Base-by-base conservation (phyloP, 2,329 filamentous ascomycete species). In the Dendryphion nanum region DNA sequence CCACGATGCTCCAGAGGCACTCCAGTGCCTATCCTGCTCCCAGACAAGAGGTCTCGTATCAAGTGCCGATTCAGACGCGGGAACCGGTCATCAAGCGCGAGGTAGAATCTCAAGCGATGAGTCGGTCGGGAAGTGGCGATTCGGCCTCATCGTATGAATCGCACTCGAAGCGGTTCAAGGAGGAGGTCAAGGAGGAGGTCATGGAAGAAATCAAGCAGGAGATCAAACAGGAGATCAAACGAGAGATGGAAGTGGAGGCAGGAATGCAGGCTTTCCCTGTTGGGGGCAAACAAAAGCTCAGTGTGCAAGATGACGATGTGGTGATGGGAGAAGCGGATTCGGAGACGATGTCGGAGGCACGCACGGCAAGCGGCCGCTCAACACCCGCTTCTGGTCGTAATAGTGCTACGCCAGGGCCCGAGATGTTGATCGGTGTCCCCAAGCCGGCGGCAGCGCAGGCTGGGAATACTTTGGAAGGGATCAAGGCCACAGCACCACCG, bases 261-360 rank as follows among this genome's bases (percentile, higher is more conserved):
- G 40, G 87, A 81, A 67, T 93, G 83, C 53, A 81, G 74, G 77
- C 89, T n/a, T 26, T 26, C 23, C 29, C 29, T 30, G 15, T 16
- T 26, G 90, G 78, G 1, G 88, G 87, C 2, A 85, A 83, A 2
- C 84, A 83, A 32, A 94, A 76, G 69, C 93, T 91, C 50, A 91
- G 81, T 42, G 83, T 80, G n/a, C 48, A 51, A 17, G 38, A 41
- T 20, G 48, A 44, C 24, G 57, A 64, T 26, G 48, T 59, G 10
- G 57, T 62, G 6, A 62, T 60, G 54, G 48, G 52, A 6, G 59
- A 62, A 30, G 50, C 38, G 2, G 41, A 40, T 6, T 57, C 54
- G 1, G 58, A 56, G 16, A 10, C 24, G 14, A 24, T n/a, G 13
- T 40, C 37, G 18, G 24, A 23, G 17, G 41, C 51, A 2, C 30